Percentiles rank a stretch among this genome's conserved stretches.
Conservation (phyloP, 805 yeast genomes). For the Naumovozyma baii region DNA sequence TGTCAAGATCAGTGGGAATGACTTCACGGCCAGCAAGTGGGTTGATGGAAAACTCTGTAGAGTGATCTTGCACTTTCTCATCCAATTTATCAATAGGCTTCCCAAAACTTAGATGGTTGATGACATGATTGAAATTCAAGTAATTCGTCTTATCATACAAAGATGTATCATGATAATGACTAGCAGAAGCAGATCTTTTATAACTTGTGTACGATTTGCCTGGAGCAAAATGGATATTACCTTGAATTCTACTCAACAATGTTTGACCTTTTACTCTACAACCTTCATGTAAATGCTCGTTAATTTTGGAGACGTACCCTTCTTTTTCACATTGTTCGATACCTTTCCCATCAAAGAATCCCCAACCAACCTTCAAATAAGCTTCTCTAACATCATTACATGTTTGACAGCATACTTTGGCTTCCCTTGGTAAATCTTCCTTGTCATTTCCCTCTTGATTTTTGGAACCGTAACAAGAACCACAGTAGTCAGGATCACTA, state of each 20-base stretch:
- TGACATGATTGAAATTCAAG: conserved; percentile 66
- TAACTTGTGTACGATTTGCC: conserved; percentile 58
- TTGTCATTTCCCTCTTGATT: conserved; percentile 43
- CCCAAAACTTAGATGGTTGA: conserved; percentile 82
- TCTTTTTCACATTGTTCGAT: conserved; percentile 86
- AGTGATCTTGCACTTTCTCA: conserved; percentile 29
- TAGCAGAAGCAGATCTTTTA: conserved; percentile 6
- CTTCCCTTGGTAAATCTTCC: conserved; percentile 26
- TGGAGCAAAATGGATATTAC: conserved; percentile 92
- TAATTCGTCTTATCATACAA: conserved; percentile 50
- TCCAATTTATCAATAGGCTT: conserved; percentile 9
- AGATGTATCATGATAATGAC: conserved; percentile 80
- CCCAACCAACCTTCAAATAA: conserved; percentile 73
- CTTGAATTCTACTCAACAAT: conserved; percentile 73
- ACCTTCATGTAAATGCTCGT: conserved; percentile 63
- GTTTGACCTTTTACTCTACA: conserved; percentile 79
- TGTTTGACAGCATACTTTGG: conserved; percentile 66
- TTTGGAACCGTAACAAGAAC: conserved; percentile 81
- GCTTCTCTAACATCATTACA: conserved; percentile 77
- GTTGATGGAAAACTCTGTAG: conserved; percentile 34
- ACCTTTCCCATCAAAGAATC: conserved; percentile 77
- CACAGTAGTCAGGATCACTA: conserved; percentile 49
- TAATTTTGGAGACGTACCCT: conserved; percentile 64
- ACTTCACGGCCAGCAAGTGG: conserved; percentile 53
- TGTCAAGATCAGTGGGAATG: conserved; percentile 26